Evolutionary conservation across 2,329 filamentous ascomycete species (phyloP).

Genomic region (Neonectria ditissima): DNA sequence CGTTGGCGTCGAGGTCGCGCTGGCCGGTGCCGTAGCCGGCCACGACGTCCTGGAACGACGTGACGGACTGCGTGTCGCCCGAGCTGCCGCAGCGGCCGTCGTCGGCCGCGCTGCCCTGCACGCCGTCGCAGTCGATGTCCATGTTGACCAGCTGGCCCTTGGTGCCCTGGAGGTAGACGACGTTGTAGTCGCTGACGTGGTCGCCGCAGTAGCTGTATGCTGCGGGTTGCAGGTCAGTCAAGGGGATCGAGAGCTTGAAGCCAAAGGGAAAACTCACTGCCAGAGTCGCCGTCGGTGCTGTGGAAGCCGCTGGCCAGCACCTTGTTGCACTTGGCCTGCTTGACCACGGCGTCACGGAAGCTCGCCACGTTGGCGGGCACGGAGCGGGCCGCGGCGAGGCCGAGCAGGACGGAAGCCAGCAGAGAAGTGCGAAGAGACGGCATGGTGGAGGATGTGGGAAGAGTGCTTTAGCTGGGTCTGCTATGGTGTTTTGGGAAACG

Average conservation of each 20-base stretch:
- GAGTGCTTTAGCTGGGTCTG: background rate
- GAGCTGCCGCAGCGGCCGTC: slow-evolving; percentile 60
- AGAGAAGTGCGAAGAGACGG: slow-evolving; percentile 37
- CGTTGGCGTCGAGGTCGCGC: slow-evolving; percentile 61
- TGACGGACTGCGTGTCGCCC: slow-evolving; percentile 58
- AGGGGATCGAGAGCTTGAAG: no score
- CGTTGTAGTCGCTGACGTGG: slow-evolving; percentile 52
- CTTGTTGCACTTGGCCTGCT: slow-evolving; percentile 53
- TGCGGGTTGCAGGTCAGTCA: slow-evolving; percentile 16
- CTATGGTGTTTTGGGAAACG: background rate
- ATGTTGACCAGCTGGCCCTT: slow-evolving; percentile 61
- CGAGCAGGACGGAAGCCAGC: slow-evolving; percentile 38
- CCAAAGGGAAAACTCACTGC: no score
- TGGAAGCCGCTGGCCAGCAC: slow-evolving; percentile 55
- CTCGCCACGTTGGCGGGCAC: slow-evolving; percentile 55
- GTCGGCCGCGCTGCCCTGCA: slow-evolving; percentile 53
- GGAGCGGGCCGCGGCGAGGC: slow-evolving; percentile 45
- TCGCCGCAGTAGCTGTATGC: slow-evolving; percentile 61
- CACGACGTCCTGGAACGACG: slow-evolving; percentile 59
- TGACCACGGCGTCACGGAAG: slow-evolving; percentile 56
- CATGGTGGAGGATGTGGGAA: slow-evolving; percentile 22
- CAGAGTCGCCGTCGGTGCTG: slow-evolving; percentile 51
- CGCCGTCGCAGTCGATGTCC: slow-evolving; percentile 70
- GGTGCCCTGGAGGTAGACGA: slow-evolving; percentile 62
- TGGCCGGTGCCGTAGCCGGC: slow-evolving; percentile 51